These are phyloP conservation scores for Blastocystis sp. DNA, from an alignment of 352 stramenopile species.

Conservation along the genomic window DNA sequence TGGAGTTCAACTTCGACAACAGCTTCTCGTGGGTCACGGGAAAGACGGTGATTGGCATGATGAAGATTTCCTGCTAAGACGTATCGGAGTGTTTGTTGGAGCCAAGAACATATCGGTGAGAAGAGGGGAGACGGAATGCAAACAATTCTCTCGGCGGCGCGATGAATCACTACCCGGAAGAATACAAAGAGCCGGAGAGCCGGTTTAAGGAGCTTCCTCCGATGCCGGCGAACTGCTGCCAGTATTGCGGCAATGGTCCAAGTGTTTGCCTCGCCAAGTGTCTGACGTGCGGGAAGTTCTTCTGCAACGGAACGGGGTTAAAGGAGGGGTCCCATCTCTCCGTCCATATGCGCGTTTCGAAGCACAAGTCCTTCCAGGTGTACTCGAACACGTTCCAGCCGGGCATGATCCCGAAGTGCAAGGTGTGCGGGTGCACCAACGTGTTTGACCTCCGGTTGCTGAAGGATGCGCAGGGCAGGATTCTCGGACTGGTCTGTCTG, in stretches of 20 bases:
- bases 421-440: background rate
- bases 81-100: too few species aligned
- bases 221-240: too few species aligned
- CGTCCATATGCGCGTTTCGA: conserved; percentile 29
- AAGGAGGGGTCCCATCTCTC: conserved; percentile 8
- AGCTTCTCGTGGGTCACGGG: conserved; percentile 46
- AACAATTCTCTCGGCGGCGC: too few species aligned
- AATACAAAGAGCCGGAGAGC: too few species aligned
- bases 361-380: background rate
- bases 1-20: conserved; percentile 60
- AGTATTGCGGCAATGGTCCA: too few species aligned
- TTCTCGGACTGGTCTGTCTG: conserved; percentile 2
- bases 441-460: conserved; percentile 13
- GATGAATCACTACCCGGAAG: too few species aligned
- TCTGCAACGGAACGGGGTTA: conserved; percentile 2
- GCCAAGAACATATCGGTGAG: too few species aligned
- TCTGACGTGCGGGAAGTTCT: conserved; percentile 18
- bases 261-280: background rate
- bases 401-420: background rate
- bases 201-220: too few species aligned
- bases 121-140: too few species aligned
- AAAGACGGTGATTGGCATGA: conserved; percentile 52
- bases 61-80: background rate
- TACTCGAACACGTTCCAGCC: background rate
- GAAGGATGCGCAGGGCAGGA: background rate